Evolutionary conservation across 768 basidiomycete genomes (phyloP), one percentile per base, ranked within the genome.

Genomic region (Suillus subalutaceus): DNA sequence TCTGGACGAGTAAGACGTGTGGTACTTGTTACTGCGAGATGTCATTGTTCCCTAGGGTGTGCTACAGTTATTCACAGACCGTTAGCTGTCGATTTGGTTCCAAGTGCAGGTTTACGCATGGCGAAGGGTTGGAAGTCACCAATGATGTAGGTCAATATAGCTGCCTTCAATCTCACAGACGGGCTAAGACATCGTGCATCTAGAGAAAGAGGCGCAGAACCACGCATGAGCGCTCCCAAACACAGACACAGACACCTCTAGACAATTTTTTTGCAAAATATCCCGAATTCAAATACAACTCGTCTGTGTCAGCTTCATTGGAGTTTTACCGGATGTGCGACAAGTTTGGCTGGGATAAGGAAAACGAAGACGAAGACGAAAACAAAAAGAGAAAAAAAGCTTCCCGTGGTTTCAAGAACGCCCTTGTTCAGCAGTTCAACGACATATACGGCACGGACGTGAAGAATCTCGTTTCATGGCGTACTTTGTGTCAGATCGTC

Each of bases 351-450:
- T 71, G 67, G 72, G 32, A 53, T 2, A 1, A 3, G 0, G 3
- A 50, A 12, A 55, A 72, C 3, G 1, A 26, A 1, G 62, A n/a
- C n/a, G n/a, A n/a, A n/a, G n/a, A n/a, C n/a, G n/a, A n/a, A n/a
- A n/a, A n/a, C n/a, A n/a, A n/a, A n/a, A n/a, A 35, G 12, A 3
- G 63, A 1, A 0, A 5, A 4, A 0, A 6, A 2, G 67, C 62
- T 3, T 65, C 58, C 23, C 0, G 30, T 8, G 62, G 58, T 0
- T 74, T 71, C 68, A 62, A 68, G 0, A 68, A 70, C 6, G 74
- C 75, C 0, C 68, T 76, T 52, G 68, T 73, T 1, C 57, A 74
- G 41, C 56, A 75, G 40, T 75, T 77, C 59, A 75, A 77, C 55
- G 59, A 63, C 16, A 32, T 69, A 38, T 75, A 67, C 18, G 77